A percentile compares a stretch with the other conserved stretches of the same genome.
Conservation (phyloP, 495 filamentous ascomycete genomes). For the Hypoxylon cercidicola region DNA sequence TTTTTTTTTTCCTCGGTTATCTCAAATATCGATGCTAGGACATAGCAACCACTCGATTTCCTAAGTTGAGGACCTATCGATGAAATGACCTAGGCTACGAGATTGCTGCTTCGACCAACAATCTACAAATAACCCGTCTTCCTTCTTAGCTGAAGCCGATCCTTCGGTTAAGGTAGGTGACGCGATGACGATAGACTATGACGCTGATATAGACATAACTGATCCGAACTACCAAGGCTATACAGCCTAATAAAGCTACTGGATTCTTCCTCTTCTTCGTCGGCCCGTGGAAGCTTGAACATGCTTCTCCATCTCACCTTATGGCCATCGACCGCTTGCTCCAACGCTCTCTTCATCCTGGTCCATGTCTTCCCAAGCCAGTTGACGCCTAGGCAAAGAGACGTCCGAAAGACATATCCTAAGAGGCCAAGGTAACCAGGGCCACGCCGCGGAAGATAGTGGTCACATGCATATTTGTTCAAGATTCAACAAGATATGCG, state of each 20-base stretch:
- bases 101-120: conserved; percentile 27
- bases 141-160: conserved; percentile 11
- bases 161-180: background rate
- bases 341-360: conserved; percentile 42
- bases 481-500: conserved; percentile 41
- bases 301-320: conserved; percentile 29
- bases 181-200: conserved; percentile 9
- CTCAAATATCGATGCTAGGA: conserved; percentile 33
- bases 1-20: conserved; percentile 28
- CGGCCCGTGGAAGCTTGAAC: conserved; percentile 28
- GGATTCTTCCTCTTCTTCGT: conserved; percentile 32
- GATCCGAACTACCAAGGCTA: conserved; percentile 18
- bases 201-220: conserved; percentile 22
- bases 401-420: conserved; percentile 45
- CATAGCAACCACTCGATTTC: conserved; percentile 31
- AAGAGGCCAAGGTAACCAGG: conserved; percentile 43
- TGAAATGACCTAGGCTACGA: conserved; percentile 7
- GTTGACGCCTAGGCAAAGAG: conserved; percentile 37
- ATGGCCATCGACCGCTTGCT: conserved; percentile 34
- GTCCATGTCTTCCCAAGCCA: conserved; percentile 39
- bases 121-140: conserved; percentile 18
- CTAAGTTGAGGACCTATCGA: conserved; percentile 25
- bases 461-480: conserved; percentile 42
- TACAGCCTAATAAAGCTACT: conserved; percentile 37
- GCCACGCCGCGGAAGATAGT: conserved; percentile 42